Conservation (phyloP, 441 rosid genomes). For the Dalechampia spathulata region DNA sequence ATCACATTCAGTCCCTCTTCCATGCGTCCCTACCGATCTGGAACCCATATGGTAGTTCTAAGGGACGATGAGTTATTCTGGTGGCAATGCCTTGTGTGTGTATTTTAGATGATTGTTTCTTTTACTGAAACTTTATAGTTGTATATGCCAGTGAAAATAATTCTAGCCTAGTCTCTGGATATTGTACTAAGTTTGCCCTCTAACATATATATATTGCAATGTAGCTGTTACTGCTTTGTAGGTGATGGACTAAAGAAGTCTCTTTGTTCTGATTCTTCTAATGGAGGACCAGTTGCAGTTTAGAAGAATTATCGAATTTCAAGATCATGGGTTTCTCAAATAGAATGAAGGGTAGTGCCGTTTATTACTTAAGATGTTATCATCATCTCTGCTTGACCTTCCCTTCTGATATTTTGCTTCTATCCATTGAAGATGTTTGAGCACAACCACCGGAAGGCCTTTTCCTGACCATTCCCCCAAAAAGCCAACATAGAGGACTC, state of each 20-base stretch:
- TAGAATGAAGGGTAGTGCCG: constrained; percentile 45
- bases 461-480: constrained; percentile 52
- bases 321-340: constrained; percentile 34
- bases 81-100: no score
- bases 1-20: no score
- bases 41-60: no score
- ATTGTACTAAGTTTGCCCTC: background rate
- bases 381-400: constrained; percentile 9
- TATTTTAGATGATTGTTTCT: no score
- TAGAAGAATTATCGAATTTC: constrained; percentile 11
- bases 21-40: no score
- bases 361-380: constrained; percentile 25
- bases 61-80: no score
- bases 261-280: constrained; percentile 17
- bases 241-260: constrained; percentile 37
- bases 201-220: background rate
- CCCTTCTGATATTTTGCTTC: constrained; percentile 13
- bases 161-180: background rate
- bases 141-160: background rate
- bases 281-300: constrained; percentile 19
- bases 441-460: constrained; percentile 42
- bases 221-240: constrained; percentile 11
- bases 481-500: constrained; percentile 62
- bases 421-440: constrained; percentile 18
- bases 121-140: no score